Evolutionary conservation across 306 rosid species (phyloP), one percentile per base, ranked within the genome.

Genomic region (Psophocarpus tetragonolobus): DNA sequence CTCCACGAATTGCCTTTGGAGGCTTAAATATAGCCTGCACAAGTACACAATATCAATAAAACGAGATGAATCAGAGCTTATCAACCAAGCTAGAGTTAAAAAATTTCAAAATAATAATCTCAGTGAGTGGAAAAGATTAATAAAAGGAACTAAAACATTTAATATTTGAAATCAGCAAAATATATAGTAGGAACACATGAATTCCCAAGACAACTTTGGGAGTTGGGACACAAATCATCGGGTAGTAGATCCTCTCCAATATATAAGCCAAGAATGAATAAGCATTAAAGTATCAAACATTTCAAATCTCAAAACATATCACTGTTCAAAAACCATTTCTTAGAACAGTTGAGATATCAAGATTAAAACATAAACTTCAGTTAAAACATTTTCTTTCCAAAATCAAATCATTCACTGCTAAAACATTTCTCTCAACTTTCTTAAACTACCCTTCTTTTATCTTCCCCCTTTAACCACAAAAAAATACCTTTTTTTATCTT

Each of bases 1-100:
- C 97, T 78, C 97, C 97, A 48, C 91, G 94, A 79, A 93, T 93
- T 78, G 94, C 73, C 77, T 88, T 93, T 13, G 91, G 96, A 77
- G 92, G 93, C 78, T 87, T 84, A 56, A 85, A 93, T 41, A 48
- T 57, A 64, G 97, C 87, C 97, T 73, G 78, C 54, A 73, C 17
- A 73, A 57, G 41, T 86, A 91, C 90, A 86, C 23, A 67, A 78
- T 71, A 66, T 39, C 62, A 45, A 57, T 45, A 68, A 50, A 76
- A 63, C 61, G 39, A 51, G 62, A 62, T 70, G 63, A 38, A 26
- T 15, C 50, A 75, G 64, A 57, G 47, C 53, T 74, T 17, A 68
- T 45, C n/a, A 79, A 54, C 18, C 21, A 24, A n/a, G 48, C 48
- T 23, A 38, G 68, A 48, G 60, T 36, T 35, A 15, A 60, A 56